phyloP scores from a whole-genome alignment of 1,284 basidiomycete species.

The Clitocybe nebularis region DNA sequence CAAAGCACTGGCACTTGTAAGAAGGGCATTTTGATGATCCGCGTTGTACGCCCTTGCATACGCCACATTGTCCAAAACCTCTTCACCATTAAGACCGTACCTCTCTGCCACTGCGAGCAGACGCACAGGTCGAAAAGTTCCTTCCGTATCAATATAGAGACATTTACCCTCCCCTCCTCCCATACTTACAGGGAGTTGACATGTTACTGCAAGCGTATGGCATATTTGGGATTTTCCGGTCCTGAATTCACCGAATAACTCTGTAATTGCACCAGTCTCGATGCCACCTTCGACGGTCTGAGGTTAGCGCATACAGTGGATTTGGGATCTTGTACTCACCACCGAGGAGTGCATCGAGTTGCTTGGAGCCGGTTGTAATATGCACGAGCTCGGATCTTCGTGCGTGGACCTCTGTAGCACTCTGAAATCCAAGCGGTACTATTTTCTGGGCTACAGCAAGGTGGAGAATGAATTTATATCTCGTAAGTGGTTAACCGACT shows the following conservation, averaged over 20 bases:
- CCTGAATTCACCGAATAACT: slow-evolving; percentile 97
- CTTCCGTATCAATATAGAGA: slow-evolving; percentile 98
- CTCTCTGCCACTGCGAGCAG: slow-evolving; percentile 94
- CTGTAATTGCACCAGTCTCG: slow-evolving; percentile 98
- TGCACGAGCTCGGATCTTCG: slow-evolving; percentile 94
- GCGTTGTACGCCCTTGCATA: slow-evolving; percentile 99
- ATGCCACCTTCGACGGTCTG: slow-evolving; percentile 68
- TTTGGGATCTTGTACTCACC: slow-evolving; percentile 46
- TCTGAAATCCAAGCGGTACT: slow-evolving; percentile 96
- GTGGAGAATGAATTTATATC: neutral
- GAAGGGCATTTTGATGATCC: slow-evolving; percentile 91
- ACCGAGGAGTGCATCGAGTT: slow-evolving; percentile 93
- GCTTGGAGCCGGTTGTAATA: slow-evolving; percentile 96
- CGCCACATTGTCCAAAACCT: slow-evolving; percentile 97
- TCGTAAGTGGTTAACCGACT: slow-evolving; percentile 19
- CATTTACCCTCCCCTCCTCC: slow-evolving; percentile 99
- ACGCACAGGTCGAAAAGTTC: slow-evolving; percentile 96
- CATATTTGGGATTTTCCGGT: slow-evolving; percentile 99
- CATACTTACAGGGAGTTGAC: slow-evolving; percentile 96
- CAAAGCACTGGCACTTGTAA: slow-evolving; percentile 91
- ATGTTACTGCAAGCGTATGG: slow-evolving; percentile 97
- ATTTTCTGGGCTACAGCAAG: slow-evolving; percentile 80
- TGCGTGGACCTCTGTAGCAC: slow-evolving; percentile 96
- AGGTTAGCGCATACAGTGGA: slow-evolving; percentile 13
- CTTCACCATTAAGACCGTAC: slow-evolving; percentile 94